These are phyloP conservation scores for Begonia fuchsioides DNA, from an alignment of 306 rosid genomes.

Conservation along the genomic window DNA sequence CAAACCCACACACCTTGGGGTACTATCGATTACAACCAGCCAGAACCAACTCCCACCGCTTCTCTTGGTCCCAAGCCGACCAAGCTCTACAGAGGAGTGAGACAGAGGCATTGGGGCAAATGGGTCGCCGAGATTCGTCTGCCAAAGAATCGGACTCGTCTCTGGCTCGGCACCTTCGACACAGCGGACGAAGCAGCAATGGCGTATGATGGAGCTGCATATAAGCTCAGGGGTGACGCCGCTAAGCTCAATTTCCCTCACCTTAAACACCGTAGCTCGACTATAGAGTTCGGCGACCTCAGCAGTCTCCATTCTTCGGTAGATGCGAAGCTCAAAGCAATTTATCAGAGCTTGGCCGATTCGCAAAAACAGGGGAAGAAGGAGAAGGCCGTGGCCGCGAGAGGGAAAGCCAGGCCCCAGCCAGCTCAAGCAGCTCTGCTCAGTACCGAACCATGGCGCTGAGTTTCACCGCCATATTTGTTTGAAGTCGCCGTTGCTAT, in stretches of 20 bases:
- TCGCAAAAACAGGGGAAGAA: conserved; percentile 44
- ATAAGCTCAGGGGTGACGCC: conserved; percentile 86
- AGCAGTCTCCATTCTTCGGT: conserved; percentile 85
- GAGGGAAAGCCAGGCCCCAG: conserved; percentile 1
- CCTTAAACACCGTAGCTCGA: conserved; percentile 49
- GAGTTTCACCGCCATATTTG: too few relatives aligned
- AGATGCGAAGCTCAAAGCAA: conserved; percentile 93
- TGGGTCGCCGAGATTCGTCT: conserved; percentile 99
- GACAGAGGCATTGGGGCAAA: conserved; percentile 97
- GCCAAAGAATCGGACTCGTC: too few relatives aligned
- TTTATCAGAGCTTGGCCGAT: conserved; percentile 71
- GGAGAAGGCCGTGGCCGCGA: conserved; percentile 15
- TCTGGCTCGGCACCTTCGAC: too few relatives aligned
- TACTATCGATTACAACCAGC: conserved; percentile 4
- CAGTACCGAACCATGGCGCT: too few relatives aligned
- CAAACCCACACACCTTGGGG: conserved; percentile 12
- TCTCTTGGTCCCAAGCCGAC: conserved; percentile 39
- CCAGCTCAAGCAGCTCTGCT: conserved; percentile 5
- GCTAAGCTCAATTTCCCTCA: conserved; percentile 87
- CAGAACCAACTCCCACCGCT: conserved; percentile 40
- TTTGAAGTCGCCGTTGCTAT: too few relatives aligned
- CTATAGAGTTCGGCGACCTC: conserved; percentile 56
- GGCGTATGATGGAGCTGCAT: conserved; percentile 93
- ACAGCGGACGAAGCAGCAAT: too few relatives aligned
- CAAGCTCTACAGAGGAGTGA: conserved; percentile 83